Conservation (phyloP, 1,284 basidiomycete species). For the Ceratobasidium sp. region DNA sequence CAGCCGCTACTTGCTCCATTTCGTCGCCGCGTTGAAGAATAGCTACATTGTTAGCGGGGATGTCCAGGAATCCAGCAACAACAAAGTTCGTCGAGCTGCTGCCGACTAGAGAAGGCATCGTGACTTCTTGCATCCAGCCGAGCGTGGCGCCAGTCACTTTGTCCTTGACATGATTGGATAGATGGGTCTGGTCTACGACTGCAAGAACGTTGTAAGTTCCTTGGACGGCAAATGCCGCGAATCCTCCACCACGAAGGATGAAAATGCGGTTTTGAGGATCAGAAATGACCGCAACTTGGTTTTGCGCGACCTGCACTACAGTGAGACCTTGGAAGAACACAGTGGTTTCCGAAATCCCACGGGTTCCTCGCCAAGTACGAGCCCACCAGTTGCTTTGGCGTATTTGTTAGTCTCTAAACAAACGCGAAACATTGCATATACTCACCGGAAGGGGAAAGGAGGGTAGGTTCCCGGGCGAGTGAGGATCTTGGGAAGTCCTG, state of each 20-base stretch:
- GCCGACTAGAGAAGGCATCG: constrained; percentile 72
- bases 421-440: not conserved
- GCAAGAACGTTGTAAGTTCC: constrained; percentile 81
- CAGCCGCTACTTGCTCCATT: constrained; percentile 78
- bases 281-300: constrained; percentile 77
- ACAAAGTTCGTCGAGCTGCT: constrained; percentile 69
- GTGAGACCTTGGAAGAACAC: constrained; percentile 82
- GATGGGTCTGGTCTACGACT: constrained; percentile 83
- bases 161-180: constrained; percentile 71
- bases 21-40: constrained; percentile 84
- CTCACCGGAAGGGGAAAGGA: constrained; percentile 69
- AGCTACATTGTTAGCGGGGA: constrained; percentile 85
- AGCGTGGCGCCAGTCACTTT: constrained; percentile 57
- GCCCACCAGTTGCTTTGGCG: constrained; percentile 79
- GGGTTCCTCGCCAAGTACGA: constrained; percentile 72
- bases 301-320: constrained; percentile 83
- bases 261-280: constrained; percentile 85
- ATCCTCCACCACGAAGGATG: constrained; percentile 64
- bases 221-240: constrained; percentile 71
- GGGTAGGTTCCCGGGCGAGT: constrained; percentile 80
- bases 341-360: constrained; percentile 80
- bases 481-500: constrained; percentile 79
- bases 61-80: constrained; percentile 81
- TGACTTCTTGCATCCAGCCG: constrained; percentile 72
- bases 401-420: not conserved